phyloP scores from a whole-genome alignment of 768 basidiomycete genomes.

The Omphalotus guepiniiformis region DNA sequence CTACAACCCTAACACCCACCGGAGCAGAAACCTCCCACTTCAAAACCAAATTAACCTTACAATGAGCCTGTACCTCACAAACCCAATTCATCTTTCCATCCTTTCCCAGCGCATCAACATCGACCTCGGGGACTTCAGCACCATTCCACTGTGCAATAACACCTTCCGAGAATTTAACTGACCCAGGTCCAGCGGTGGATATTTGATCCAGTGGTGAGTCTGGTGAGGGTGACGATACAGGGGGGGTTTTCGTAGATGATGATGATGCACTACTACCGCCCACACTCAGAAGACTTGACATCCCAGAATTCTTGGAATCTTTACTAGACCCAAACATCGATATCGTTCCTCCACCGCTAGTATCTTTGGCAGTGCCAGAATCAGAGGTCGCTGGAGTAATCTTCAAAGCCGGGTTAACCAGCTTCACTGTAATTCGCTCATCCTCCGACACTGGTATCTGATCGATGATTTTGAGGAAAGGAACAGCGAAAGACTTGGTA shows the following conservation, averaged over 20 bases:
- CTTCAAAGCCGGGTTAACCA: constrained; percentile 15
- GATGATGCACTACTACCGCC: no score
- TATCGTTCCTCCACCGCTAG: neutral
- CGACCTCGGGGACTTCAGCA: no score
- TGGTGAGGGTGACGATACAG: constrained; percentile 29
- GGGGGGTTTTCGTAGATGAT: constrained; percentile 34
- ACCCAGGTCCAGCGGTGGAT: no score
- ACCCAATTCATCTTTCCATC: constrained; percentile 32
- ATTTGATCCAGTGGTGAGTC: constrained; percentile 22
- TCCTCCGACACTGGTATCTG: constrained; percentile 34
- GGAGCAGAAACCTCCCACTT: constrained; percentile 35
- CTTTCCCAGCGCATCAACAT: constrained; percentile 22
- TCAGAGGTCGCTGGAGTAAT: no score
- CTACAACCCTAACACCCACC: constrained; percentile 16
- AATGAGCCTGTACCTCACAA: constrained; percentile 27
- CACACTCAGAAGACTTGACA: no score
- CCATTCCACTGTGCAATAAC: constrained; percentile 37
- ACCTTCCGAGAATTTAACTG: no score
- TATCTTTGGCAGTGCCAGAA: neutral
- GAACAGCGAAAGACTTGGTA: constrained; percentile 26
- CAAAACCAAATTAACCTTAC: constrained; percentile 26
- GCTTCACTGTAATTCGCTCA: constrained; percentile 17
- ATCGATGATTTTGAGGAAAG: constrained; percentile 33
- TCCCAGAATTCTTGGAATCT: no score
- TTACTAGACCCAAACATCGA: neutral